Base-by-base conservation (phyloP, 2,329 filamentous ascomycete species). In the Xylaria sp. region DNA sequence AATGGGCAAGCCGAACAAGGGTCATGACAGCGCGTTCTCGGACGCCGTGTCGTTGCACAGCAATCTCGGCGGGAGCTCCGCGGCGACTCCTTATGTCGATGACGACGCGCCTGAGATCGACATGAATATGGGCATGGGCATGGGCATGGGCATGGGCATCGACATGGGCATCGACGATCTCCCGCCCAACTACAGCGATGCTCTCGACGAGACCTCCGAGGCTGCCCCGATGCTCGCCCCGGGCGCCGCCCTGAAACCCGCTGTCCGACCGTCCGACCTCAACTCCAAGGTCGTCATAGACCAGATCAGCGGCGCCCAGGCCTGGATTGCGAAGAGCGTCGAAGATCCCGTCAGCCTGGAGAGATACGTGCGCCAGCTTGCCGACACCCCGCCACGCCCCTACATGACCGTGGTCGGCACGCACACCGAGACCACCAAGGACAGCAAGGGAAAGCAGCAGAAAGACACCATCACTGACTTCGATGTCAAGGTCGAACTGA, bases 401-500 rank as follows among this genome's bases (percentile, higher is more conserved):
- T 84, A 80, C 60, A 81, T 90, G 9, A 82, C 81, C 57, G 78
- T 91, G 50, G 79, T 81, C 37, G 89, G 89, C 61, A 83, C 83
- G 3, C 88, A 90, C 77, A 79, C 73, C 13, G 80, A 86, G 75
- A 82, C 79, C 3, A 78, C 78, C 8, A 72, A 66, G 47, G 80
- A 82, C 61, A 80, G 81, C 68, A 78, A 83, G 65, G 81, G 83
- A 70, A 85, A 85, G 74, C 81, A 81, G n/a, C 82, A 85, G 72
- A 80, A 76, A 47, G 77, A 78, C 44, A 81, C 79, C 10, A 78
- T 89, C 6, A 84, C 84, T 25, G 89, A 91, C 76, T 91, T 91
- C 73, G 84, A 88, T 74, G 78, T 91, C 64, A 79, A 79, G 23
- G 78, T 91, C 68, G 88, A 90, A 65, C 79, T 91, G 71, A 89